phyloP scores from a whole-genome alignment of 1,284 basidiomycete genomes.

The Apiotrichum siamense region DNA sequence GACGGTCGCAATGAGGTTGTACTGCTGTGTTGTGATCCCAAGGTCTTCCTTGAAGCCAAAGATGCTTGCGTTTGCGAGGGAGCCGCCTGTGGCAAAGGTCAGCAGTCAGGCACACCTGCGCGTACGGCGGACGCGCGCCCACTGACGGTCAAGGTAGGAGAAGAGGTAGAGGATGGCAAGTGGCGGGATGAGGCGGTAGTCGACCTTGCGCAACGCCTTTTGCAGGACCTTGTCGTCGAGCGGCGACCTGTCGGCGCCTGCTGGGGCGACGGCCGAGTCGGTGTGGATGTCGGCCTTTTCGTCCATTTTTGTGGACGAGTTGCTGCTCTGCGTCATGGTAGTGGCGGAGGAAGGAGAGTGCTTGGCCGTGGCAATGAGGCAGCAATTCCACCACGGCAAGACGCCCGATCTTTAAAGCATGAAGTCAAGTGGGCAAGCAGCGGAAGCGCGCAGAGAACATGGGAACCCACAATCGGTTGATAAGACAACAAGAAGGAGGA shows the following conservation, averaged over 20 bases:
- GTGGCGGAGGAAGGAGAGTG: no score
- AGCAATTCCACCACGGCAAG: no score
- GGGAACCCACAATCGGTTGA: no score
- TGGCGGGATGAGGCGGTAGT: constrained; percentile 31
- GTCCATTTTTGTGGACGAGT: not conserved
- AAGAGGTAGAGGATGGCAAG: constrained; percentile 34
- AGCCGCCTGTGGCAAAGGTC: no score
- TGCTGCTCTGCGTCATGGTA: not conserved
- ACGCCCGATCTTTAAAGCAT: no score
- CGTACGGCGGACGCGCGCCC: constrained; percentile 16
- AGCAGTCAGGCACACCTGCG: no score
- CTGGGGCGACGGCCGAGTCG: not conserved
- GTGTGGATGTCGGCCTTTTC: not conserved
- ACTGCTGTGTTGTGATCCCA: constrained; percentile 10
- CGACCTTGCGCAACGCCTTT: constrained; percentile 14
- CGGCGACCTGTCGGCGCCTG: not conserved
- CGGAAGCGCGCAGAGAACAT: no score
- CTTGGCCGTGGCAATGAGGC: no score
- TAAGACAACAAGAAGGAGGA: no score
- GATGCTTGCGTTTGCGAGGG: not conserved
- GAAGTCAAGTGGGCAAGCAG: no score
- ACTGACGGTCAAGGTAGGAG: constrained; percentile 26
- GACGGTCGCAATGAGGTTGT: constrained; percentile 20
- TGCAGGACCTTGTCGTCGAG: constrained; percentile 6
- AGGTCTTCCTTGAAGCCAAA: constrained; percentile 13